Evolutionary conservation across 179 eudicot species (phyloP).

Genomic region (Corrigiola litoralis): DNA sequence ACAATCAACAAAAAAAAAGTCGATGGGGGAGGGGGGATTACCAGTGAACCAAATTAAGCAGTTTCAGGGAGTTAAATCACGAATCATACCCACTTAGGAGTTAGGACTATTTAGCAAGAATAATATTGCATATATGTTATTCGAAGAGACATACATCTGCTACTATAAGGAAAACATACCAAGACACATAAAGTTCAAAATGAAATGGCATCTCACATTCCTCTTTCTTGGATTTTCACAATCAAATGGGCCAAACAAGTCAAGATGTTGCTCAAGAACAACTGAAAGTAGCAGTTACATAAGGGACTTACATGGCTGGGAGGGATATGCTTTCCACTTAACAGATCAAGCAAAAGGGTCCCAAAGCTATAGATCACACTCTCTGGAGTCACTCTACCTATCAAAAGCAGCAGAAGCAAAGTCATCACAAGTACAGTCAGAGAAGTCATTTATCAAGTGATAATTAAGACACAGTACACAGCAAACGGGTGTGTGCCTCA

Average conservation of each 20-base stretch:
- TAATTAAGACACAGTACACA: background rate
- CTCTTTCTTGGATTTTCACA: background rate
- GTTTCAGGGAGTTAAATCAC: too few relatives aligned
- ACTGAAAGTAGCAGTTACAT: background rate
- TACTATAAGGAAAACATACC: too few relatives aligned
- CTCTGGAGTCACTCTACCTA: conserved; percentile 52
- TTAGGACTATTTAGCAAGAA: too few relatives aligned
- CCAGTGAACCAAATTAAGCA: too few relatives aligned
- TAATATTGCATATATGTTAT: too few relatives aligned
- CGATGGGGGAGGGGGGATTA: too few relatives aligned
- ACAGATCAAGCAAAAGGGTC: conserved; percentile 46
- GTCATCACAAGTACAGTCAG: background rate
- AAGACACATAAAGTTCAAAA: background rate
- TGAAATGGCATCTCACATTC: background rate
- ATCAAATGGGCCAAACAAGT: background rate
- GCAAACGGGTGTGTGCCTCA: too few relatives aligned
- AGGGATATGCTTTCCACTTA: conserved; percentile 53
- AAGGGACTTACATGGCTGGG: conserved; percentile 46
- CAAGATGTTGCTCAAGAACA: background rate
- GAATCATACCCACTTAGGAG: too few relatives aligned
- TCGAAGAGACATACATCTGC: too few relatives aligned
- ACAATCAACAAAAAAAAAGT: too few relatives aligned
- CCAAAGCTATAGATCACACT: conserved; percentile 55
- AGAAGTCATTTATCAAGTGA: background rate
- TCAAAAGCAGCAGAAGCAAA: conserved; percentile 10